phyloP scores from a whole-genome alignment of 2,329 filamentous ascomycete species.

The Uncinocarpus reesii region DNA sequence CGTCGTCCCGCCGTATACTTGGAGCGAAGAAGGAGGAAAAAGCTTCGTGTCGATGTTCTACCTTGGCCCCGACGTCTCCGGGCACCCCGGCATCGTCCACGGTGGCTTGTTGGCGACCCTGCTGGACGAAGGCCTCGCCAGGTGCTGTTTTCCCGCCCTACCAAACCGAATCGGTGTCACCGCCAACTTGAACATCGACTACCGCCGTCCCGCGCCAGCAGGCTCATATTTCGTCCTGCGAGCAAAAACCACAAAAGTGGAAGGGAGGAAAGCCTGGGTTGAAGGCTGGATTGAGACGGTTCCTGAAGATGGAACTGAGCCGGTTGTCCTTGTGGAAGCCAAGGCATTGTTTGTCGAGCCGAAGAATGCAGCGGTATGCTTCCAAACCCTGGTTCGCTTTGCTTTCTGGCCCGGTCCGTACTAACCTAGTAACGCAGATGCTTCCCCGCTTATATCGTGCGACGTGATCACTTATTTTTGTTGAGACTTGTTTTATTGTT shows the following conservation, averaged over 20 bases:
- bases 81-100: conserved; percentile 64
- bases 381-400: background rate
- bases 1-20: conserved; percentile 69
- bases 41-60: conserved; percentile 54
- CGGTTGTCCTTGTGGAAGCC: conserved; percentile 52
- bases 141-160: conserved; percentile 46
- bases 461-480: background rate
- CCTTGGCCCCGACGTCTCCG: conserved; percentile 53
- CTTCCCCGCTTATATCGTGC: conserved; percentile 18
- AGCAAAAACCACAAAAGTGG: conserved; percentile 35
- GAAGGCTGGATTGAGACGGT: conserved; percentile 29
- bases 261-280: conserved; percentile 34
- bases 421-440: conserved; percentile 3
- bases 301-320: conserved; percentile 63
- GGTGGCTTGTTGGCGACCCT: conserved; percentile 60
- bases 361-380: conserved; percentile 58
- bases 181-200: conserved; percentile 50
- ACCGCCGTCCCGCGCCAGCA: conserved; percentile 51
- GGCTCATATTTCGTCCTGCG: conserved; percentile 51
- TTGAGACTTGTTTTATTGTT: background rate
- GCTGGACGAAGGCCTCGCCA: conserved; percentile 57
- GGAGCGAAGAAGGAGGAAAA: conserved; percentile 61
- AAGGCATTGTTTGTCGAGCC: conserved; percentile 50
- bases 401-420: background rate
- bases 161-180: conserved; percentile 45